Conservation (phyloP, 106 monocot genomes). For the Apostasia shenzhenica region DNA sequence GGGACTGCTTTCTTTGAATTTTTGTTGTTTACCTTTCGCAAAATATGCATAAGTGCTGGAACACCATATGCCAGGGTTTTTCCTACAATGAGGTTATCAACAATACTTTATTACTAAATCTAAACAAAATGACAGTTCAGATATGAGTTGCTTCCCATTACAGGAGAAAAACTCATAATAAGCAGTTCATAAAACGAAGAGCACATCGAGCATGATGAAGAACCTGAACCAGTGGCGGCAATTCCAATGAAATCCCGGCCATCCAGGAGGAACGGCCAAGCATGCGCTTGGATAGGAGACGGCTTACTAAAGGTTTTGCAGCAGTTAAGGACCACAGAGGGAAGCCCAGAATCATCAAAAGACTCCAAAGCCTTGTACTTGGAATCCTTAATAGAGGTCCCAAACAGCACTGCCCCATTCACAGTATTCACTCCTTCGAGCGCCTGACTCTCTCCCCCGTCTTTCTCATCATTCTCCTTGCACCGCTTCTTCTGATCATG, state of each 20-base stretch:
- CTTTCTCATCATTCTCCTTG: slow-evolving; percentile 4
- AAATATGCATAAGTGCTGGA: slow-evolving; percentile 86
- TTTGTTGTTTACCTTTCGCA: slow-evolving; percentile 53
- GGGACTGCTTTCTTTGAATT: slow-evolving; percentile 67
- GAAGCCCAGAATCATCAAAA: slow-evolving; percentile 58
- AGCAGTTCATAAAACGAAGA: background rate
- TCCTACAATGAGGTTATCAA: slow-evolving; percentile 23
- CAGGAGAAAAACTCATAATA: too few species aligned
- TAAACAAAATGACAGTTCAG: too few species aligned
- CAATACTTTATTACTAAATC: background rate
- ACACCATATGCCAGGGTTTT: slow-evolving; percentile 97
- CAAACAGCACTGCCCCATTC: slow-evolving; percentile 46
- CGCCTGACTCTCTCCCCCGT: background rate
- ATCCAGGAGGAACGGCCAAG: slow-evolving; percentile 89
- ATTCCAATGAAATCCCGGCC: slow-evolving; percentile 94
- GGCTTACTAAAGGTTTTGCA: slow-evolving; percentile 74
- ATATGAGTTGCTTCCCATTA: too few species aligned
- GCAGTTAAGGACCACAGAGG: slow-evolving; percentile 66
- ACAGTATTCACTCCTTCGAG: slow-evolving; percentile 3
- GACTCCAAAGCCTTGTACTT: slow-evolving; percentile 63
- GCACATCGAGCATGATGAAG: background rate
- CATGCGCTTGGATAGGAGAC: slow-evolving; percentile 85
- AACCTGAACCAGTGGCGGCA: slow-evolving; percentile 95
- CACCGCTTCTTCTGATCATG: slow-evolving; percentile 6
- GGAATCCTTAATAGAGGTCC: slow-evolving; percentile 34